Evolutionary conservation across 208 protist genomes (phyloP).

Genomic region (Leishmania martiniquensis): DNA sequence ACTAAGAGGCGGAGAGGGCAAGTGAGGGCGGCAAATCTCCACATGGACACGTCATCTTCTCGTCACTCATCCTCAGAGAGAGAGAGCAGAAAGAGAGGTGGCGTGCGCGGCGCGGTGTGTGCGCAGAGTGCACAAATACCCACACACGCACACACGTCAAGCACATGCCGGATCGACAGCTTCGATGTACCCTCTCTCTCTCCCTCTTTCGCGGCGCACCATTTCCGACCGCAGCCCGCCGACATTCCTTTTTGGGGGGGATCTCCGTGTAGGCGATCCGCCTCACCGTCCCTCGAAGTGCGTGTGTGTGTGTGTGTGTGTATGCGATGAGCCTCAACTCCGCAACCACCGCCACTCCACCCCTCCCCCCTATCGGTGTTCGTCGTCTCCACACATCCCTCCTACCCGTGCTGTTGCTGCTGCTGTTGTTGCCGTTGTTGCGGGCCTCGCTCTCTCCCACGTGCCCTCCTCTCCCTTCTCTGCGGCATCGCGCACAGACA

Average conservation of each 20-base stretch:
- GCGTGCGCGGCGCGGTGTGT: background rate
- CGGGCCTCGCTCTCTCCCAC: background rate
- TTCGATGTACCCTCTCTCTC: background rate
- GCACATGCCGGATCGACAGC: background rate
- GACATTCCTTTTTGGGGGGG: background rate
- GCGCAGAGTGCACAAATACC: too few species aligned
- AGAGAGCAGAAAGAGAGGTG: background rate
- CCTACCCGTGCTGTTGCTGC: background rate
- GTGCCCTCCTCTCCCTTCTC: background rate
- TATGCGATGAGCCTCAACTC: background rate
- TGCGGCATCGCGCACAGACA: background rate
- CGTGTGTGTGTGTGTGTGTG: slow-evolving; percentile 4
- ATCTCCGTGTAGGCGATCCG: background rate
- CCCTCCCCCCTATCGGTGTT: background rate
- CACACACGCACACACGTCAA: background rate
- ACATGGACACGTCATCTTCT: background rate
- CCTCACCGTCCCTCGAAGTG: too few species aligned
- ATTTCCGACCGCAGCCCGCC: too few species aligned
- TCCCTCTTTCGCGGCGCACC: too few species aligned
- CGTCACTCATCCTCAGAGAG: background rate
- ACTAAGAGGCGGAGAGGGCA: background rate
- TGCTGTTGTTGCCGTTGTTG: background rate
- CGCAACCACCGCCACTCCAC: background rate
- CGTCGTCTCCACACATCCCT: background rate
- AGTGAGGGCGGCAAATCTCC: background rate